A percentile compares a stretch with the other conserved stretches of the same genome.
Conservation (phyloP, 768 basidiomycete genomes). For the Boletus pseudo-olivaceus region DNA sequence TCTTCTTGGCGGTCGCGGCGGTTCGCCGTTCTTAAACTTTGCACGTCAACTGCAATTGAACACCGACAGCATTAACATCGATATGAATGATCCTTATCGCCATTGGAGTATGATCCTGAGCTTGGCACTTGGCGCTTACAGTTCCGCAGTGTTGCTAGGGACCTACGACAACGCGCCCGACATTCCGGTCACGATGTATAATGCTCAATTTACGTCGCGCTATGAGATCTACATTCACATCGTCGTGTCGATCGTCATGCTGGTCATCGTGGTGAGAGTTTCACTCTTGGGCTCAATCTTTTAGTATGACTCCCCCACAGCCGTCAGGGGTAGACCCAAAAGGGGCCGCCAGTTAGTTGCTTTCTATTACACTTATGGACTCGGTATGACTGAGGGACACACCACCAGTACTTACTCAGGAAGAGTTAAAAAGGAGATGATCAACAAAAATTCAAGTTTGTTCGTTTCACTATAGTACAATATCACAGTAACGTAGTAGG, state of each 20-base stretch:
- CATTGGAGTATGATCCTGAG: constrained; percentile 4
- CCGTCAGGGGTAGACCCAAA: no score
- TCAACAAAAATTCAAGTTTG: no score
- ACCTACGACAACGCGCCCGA: fast-evolving
- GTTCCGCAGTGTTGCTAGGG: neutral
- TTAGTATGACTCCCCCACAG: no score
- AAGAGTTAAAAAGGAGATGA: no score
- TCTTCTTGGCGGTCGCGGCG: neutral
- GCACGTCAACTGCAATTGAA: neutral
- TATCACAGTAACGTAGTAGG: no score
- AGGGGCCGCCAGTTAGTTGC: no score
- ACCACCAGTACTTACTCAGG: no score
- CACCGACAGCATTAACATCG: no score
- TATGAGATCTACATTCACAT: constrained; percentile 10
- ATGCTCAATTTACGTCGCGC: neutral
- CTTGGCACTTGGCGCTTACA: constrained; percentile 11
- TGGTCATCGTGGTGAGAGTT: constrained; percentile 4
- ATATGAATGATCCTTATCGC: neutral
- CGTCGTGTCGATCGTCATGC: constrained; percentile 5
- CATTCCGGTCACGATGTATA: neutral
- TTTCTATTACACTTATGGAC: no score
- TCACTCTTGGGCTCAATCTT: no score
- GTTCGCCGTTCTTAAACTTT: constrained; percentile 6
- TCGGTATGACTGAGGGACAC: no score
- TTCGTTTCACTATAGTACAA: no score